Conservation (phyloP, 768 basidiomycete species). For the Polyporus arcularius region DNA sequence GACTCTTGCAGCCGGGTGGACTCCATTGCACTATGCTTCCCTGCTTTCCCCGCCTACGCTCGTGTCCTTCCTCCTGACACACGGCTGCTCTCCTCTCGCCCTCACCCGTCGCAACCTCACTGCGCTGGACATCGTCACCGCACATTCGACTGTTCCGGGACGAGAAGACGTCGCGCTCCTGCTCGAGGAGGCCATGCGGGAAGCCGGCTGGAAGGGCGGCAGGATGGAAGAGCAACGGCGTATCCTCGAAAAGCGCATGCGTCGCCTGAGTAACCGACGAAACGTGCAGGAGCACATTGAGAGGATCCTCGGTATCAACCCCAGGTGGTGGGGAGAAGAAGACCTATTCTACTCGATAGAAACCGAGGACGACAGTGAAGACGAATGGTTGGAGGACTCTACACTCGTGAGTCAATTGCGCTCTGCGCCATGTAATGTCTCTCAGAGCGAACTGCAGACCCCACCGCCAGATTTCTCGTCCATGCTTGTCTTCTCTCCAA, state of each 20-base stretch:
- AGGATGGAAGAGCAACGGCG: conserved; percentile 71
- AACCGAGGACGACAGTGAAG: conserved; percentile 49
- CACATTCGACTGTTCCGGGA: conserved; percentile 77
- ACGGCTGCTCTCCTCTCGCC: conserved; percentile 83
- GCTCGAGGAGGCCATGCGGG: conserved; percentile 86
- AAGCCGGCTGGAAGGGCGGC: conserved; percentile 80
- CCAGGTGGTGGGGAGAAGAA: conserved; percentile 66
- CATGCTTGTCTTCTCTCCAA: conserved; percentile 93
- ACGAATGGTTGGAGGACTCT: conserved; percentile 40
- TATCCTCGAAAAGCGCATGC: conserved; percentile 56
- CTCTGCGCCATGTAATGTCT: conserved; percentile 13
- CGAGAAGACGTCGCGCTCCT: conserved; percentile 86
- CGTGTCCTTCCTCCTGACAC: conserved; percentile 89
- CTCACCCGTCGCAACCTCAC: conserved; percentile 78
- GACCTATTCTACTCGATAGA: conserved; percentile 35
- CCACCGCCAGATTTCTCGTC: conserved; percentile 75
- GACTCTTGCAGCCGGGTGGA: conserved; percentile 79
- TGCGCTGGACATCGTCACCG: conserved; percentile 87
- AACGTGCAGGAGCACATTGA: conserved; percentile 61
- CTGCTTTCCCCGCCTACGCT: conserved; percentile 87
- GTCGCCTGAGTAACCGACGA: conserved; percentile 53
- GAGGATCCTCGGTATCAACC: conserved; percentile 53
- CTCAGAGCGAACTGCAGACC: conserved; percentile 49
- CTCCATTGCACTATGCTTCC: conserved; percentile 89
- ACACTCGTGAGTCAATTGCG: conserved; percentile 16